Conservation (phyloP, 2,329 filamentous ascomycete genomes). For the Xylaria sp. region DNA sequence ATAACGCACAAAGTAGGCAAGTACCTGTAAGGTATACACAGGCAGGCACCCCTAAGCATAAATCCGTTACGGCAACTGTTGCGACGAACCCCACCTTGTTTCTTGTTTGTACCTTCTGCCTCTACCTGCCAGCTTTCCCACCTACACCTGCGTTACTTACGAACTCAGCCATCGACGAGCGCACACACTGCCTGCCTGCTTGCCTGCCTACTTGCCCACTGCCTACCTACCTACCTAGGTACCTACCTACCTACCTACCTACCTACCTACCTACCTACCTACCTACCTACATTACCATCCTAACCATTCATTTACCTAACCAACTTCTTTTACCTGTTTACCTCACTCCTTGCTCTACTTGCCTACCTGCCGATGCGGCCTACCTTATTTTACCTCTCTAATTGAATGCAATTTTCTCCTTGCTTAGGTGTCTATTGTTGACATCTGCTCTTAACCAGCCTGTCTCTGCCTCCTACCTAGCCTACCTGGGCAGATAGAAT, state of each 20-base stretch:
- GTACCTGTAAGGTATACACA: too few species aligned
- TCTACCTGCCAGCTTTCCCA: background rate
- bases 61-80: slow-evolving; percentile 17
- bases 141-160: background rate
- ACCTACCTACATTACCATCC: background rate
- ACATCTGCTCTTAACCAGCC: too few species aligned
- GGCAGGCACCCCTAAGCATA: background rate
- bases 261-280: slow-evolving; percentile 3
- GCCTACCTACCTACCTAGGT: background rate
- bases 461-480: background rate
- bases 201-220: background rate
- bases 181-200: too few species aligned
- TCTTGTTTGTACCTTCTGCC: background rate
- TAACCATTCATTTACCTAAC: background rate
- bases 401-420: too few species aligned
- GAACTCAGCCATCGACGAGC: too few species aligned
- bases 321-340: background rate
- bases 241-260: slow-evolving; percentile 12
- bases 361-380: too few species aligned
- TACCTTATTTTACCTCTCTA: too few species aligned
- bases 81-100: slow-evolving; percentile 18
- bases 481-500: too few species aligned
- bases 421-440: too few species aligned
- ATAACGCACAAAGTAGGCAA: background rate
- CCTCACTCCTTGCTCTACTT: background rate